A percentile compares a stretch with the other conserved stretches of the same genome.
Conservation (phyloP, 148 eudicot genomes). For the Agrostemma githago region DNA sequence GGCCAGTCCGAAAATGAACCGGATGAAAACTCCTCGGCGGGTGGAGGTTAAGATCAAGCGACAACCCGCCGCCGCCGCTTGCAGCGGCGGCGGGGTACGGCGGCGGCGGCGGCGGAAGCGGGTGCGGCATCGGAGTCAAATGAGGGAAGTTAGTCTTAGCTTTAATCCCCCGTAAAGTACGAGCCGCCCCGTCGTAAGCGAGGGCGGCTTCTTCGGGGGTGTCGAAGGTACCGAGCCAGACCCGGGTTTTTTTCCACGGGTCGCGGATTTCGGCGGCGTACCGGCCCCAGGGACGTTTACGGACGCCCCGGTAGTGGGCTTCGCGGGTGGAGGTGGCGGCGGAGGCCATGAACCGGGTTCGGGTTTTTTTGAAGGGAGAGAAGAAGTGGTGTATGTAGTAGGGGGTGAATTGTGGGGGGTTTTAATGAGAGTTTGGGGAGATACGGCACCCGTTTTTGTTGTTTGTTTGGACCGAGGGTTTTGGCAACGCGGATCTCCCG, state of each 20-base stretch:
- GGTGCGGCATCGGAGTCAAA: constrained; percentile 2
- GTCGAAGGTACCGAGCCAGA: constrained; percentile 43
- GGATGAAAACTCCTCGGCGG: constrained; percentile 2
- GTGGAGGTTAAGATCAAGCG: constrained; percentile 12
- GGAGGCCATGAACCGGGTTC: constrained; percentile 10
- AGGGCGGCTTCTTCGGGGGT: constrained; percentile 47
- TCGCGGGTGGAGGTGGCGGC: constrained; percentile 26
- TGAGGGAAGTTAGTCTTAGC: constrained; percentile 45
- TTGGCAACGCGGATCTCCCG: too few species aligned
- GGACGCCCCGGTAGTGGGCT: constrained; percentile 39
- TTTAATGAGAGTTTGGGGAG: not conserved
- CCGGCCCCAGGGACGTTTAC: constrained; percentile 42
- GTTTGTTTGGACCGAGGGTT: not conserved
- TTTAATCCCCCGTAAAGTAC: constrained; percentile 37
- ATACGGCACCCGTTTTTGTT: not conserved
- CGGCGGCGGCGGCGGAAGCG: not conserved
- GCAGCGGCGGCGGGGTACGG: not conserved
- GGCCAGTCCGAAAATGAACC: constrained; percentile 7
- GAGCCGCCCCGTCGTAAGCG: constrained; percentile 46
- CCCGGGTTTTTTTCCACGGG: constrained; percentile 45
- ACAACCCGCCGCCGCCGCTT: not conserved
- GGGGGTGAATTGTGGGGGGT: not conserved
- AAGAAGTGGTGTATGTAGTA: not conserved
- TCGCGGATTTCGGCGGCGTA: constrained; percentile 47
- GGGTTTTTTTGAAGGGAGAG: not conserved